A percentile compares a stretch with the other conserved stretches of the same genome.
phyloP scores from a whole-genome alignment of 495 filamentous ascomycete species.

The Friedmanniomyces simplex region DNA sequence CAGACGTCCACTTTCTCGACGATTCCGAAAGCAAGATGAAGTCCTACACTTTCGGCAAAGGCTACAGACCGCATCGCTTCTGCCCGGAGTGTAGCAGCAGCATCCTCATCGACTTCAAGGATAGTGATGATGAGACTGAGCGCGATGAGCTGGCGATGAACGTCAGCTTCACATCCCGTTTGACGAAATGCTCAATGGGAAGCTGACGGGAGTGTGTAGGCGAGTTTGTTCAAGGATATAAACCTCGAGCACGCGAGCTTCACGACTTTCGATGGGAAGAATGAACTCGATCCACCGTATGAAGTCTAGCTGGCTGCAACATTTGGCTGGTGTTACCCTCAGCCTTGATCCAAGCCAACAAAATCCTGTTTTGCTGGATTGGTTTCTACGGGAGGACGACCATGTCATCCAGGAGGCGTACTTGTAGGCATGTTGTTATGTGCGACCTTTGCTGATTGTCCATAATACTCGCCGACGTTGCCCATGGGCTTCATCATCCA shows the following conservation, averaged over 20 bases:
- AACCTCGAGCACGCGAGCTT: not conserved
- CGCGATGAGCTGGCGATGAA: not conserved
- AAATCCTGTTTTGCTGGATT: too few species aligned
- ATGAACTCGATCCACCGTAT: not conserved
- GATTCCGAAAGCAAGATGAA: slow-evolving; percentile 22
- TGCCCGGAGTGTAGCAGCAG: slow-evolving; percentile 27
- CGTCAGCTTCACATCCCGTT: not conserved
- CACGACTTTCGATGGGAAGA: not conserved
- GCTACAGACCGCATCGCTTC: slow-evolving; percentile 22
- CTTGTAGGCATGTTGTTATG: too few species aligned
- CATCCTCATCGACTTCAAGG: slow-evolving; percentile 10
- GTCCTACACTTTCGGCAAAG: slow-evolving; percentile 23
- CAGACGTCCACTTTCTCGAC: slow-evolving; percentile 22
- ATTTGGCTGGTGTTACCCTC: too few species aligned
- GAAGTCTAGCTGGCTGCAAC: too few species aligned
- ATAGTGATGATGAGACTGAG: not conserved
- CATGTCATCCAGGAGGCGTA: too few species aligned
- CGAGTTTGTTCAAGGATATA: slow-evolving; percentile 2
- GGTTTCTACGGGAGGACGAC: too few species aligned
- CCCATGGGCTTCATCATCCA: too few species aligned
- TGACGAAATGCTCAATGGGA: not conserved
- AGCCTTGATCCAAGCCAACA: too few species aligned
- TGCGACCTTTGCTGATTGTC: too few species aligned
- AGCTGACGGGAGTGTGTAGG: not conserved
- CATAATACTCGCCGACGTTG: too few species aligned